Percentiles rank a stretch among this genome's conserved stretches.
Conservation (phyloP, 768 basidiomycete species). For the Dentipellis fragilis region DNA sequence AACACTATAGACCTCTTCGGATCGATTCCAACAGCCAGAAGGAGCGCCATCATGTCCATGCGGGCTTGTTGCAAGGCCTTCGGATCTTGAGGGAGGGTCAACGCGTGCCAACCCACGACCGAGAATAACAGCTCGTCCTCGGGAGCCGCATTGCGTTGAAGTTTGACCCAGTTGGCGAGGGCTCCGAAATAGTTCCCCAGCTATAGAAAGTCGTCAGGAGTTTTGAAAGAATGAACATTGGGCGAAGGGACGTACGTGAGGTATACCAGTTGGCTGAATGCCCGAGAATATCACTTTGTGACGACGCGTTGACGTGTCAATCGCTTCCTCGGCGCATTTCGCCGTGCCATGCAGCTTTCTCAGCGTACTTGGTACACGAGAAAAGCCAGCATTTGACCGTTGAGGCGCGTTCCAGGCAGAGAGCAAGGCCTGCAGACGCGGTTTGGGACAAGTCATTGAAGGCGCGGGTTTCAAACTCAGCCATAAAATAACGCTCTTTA, state of each 20-base stretch:
- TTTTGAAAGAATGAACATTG: not conserved
- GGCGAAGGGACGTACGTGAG: slow-evolving; percentile 50
- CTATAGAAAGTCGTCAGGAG: slow-evolving; percentile 28
- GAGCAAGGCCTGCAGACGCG: not conserved
- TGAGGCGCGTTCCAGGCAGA: not conserved
- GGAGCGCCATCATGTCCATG: slow-evolving; percentile 67
- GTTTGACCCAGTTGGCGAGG: slow-evolving; percentile 76
- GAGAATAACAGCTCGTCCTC: slow-evolving; percentile 70
- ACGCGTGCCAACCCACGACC: slow-evolving; percentile 89
- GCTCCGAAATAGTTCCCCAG: slow-evolving; percentile 93
- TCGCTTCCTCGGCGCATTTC: not conserved
- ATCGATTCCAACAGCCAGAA: slow-evolving; percentile 82
- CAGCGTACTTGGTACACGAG: not conserved
- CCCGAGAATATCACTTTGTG: slow-evolving; percentile 67
- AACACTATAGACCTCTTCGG: slow-evolving; percentile 67
- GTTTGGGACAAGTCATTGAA: not conserved
- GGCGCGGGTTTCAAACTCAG: slow-evolving; percentile 1
- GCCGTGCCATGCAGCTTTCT: not conserved
- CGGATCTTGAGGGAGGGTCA: slow-evolving; percentile 87
- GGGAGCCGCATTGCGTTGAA: slow-evolving; percentile 52
- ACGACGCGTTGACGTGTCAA: not conserved
- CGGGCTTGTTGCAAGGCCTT: slow-evolving; percentile 47
- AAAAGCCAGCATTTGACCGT: not conserved
- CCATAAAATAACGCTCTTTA: not conserved
- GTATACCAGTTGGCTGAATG: slow-evolving; percentile 88